Percentiles rank a stretch among this genome's conserved stretches.
These are phyloP conservation scores for Salicornia ramosissima DNA, from an alignment of 148 eudicot species.

Conservation along the genomic window DNA sequence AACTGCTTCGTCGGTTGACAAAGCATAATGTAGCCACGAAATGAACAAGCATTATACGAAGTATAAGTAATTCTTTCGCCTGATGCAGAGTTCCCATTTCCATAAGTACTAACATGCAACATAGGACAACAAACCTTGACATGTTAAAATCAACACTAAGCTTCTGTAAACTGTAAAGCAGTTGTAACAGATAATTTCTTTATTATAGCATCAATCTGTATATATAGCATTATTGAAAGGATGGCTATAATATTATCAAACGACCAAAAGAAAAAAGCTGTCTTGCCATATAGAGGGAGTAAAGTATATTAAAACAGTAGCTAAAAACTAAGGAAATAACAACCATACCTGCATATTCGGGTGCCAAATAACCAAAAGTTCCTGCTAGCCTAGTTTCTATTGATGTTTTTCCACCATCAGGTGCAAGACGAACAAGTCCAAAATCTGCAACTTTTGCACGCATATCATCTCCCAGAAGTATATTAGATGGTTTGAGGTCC, in stretches of 20 bases:
- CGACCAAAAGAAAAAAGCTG: background rate
- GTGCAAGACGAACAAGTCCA: slow-evolving; percentile 81
- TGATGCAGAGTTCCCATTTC: background rate
- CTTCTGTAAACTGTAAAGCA: too few relatives aligned
- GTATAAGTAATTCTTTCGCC: background rate
- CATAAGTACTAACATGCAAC: background rate
- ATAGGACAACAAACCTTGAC: background rate
- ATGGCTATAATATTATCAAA: background rate
- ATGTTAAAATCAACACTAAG: background rate
- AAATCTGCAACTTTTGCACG: slow-evolving; percentile 83
- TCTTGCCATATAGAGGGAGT: background rate
- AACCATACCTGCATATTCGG: slow-evolving; percentile 70
- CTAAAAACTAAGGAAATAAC: slow-evolving; percentile 1
- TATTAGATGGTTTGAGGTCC: slow-evolving; percentile 76
- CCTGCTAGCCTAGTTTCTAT: slow-evolving; percentile 72
- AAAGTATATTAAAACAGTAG: background rate
- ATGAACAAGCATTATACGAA: background rate
- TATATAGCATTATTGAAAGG: background rate
- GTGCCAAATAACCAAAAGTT: slow-evolving; percentile 81
- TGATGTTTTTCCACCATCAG: slow-evolving; percentile 53
- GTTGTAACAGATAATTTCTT: too few relatives aligned
- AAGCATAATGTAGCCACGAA: background rate
- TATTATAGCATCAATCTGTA: background rate
- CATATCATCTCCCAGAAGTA: slow-evolving; percentile 73
- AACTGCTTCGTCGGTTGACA: background rate